phyloP scores from a whole-genome alignment of 805 yeast genomes.

The Starmerella etchellsii region DNA sequence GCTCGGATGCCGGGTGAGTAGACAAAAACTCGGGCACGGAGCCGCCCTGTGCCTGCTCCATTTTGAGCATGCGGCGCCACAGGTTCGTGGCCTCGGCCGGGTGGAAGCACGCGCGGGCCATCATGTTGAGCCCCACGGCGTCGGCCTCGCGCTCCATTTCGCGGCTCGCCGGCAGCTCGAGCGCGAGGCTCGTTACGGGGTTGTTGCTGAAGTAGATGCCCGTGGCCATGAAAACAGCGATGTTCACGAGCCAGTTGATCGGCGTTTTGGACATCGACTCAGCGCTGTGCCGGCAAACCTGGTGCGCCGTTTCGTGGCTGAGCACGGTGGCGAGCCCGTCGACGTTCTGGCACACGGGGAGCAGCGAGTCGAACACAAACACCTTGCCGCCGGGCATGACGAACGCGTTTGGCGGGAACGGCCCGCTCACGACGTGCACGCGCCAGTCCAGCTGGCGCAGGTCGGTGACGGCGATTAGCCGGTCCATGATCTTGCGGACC shows the following conservation, averaged over 20 bases:
- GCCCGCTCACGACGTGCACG: slow-evolving; percentile 62
- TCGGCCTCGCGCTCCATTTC: slow-evolving; percentile 96
- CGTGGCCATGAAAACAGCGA: slow-evolving; percentile 45
- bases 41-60: slow-evolving; percentile 30
- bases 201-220: slow-evolving; percentile 45
- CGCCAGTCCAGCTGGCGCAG: slow-evolving; percentile 41
- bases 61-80: slow-evolving; percentile 69
- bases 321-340: slow-evolving; percentile 93
- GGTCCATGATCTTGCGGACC: slow-evolving; percentile 50
- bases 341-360: slow-evolving; percentile 66
- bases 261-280: slow-evolving; percentile 76
- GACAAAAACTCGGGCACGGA: slow-evolving; percentile 51
- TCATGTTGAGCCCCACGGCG: slow-evolving; percentile 78
- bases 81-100: slow-evolving; percentile 60
- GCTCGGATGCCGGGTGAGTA: slow-evolving; percentile 80
- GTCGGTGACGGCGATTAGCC: slow-evolving; percentile 37
- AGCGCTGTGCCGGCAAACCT: slow-evolving; percentile 79
- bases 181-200: slow-evolving; percentile 40
- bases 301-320: slow-evolving; percentile 89
- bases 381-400: slow-evolving; percentile 94
- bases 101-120: slow-evolving; percentile 81
- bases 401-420: slow-evolving; percentile 87
- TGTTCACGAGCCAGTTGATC: slow-evolving; percentile 42
- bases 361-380: slow-evolving; percentile 67
- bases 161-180: slow-evolving; percentile 76